These are phyloP conservation scores for Gossypioides kirkii DNA, from an alignment of 345 rosid genomes.

Conservation along the genomic window DNA sequence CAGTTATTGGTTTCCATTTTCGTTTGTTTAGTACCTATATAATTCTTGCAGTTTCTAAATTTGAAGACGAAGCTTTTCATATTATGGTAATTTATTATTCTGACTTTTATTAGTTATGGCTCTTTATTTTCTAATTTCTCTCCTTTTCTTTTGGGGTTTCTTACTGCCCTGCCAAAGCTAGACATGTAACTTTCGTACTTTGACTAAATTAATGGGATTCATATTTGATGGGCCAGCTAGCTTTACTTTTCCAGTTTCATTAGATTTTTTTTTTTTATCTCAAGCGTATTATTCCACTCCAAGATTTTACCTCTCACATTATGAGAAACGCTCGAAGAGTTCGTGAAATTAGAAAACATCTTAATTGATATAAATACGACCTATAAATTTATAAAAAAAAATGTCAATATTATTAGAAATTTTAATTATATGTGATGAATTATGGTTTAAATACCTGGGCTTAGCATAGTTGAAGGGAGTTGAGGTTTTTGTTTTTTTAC, in stretches of 20 bases:
- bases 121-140: background rate
- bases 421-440: too few species aligned
- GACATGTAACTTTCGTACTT: slow-evolving; percentile 2
- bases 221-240: background rate
- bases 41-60: background rate
- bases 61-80: slow-evolving; percentile 3
- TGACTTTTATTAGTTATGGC: background rate
- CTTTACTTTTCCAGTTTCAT: background rate
- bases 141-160: background rate
- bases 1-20: background rate
- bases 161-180: background rate
- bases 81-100: background rate
- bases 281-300: too few species aligned
- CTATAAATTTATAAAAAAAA: too few species aligned
- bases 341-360: too few species aligned
- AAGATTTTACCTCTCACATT: too few species aligned
- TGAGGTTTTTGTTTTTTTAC: background rate
- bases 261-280: background rate
- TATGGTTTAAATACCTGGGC: too few species aligned
- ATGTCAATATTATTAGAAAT: too few species aligned
- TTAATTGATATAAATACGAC: too few species aligned
- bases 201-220: background rate
- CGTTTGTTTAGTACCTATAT: background rate
- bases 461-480: too few species aligned
- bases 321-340: too few species aligned